Evolutionary conservation across 352 stramenopile species (phyloP).

Genomic region (Elongisporangium anandrum): DNA sequence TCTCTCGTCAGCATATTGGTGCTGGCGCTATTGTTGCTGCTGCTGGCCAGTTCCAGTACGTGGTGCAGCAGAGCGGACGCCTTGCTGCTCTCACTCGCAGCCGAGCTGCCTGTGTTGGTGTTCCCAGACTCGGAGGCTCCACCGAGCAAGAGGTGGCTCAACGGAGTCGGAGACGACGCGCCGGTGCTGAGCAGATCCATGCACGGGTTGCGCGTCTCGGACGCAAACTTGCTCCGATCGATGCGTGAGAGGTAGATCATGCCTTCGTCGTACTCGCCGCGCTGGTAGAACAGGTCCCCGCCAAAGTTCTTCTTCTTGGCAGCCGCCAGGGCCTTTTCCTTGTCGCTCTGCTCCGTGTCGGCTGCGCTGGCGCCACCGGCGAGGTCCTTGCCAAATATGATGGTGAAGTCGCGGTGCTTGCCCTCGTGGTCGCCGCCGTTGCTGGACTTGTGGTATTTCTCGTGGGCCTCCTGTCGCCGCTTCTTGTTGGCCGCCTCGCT

Average conservation of each 20-base stretch:
- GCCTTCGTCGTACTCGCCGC: constrained; percentile 81
- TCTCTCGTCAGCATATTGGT: constrained; percentile 41
- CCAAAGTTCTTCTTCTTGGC: constrained; percentile 42
- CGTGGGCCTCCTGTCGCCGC: constrained; percentile 70
- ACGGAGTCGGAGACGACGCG: constrained; percentile 33
- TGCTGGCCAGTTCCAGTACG: constrained; percentile 16
- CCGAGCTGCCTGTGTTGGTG: constrained; percentile 1
- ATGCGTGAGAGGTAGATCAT: constrained; percentile 85
- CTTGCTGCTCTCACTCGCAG: constrained; percentile 7
- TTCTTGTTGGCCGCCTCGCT: constrained; percentile 80
- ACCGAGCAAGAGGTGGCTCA: constrained; percentile 42
- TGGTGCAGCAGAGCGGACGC: constrained; percentile 17
- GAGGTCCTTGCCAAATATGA: constrained; percentile 32
- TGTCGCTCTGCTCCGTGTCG: constrained; percentile 8
- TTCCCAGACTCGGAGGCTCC: constrained; percentile 9
- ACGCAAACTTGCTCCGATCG: constrained; percentile 59
- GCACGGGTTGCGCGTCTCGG: constrained; percentile 49
- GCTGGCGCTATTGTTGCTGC: constrained; percentile 11
- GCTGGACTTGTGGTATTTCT: constrained; percentile 62
- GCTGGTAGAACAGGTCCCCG: constrained; percentile 82
- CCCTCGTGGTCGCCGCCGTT: constrained; percentile 10
- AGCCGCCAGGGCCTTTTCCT: constrained; percentile 20
- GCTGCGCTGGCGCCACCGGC: not conserved
- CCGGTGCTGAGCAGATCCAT: constrained; percentile 44
- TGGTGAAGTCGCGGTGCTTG: constrained; percentile 58